Evolutionary conservation across 768 basidiomycete species (phyloP), one percentile per base, ranked within the genome.

Genomic region (Collybia nuda): DNA sequence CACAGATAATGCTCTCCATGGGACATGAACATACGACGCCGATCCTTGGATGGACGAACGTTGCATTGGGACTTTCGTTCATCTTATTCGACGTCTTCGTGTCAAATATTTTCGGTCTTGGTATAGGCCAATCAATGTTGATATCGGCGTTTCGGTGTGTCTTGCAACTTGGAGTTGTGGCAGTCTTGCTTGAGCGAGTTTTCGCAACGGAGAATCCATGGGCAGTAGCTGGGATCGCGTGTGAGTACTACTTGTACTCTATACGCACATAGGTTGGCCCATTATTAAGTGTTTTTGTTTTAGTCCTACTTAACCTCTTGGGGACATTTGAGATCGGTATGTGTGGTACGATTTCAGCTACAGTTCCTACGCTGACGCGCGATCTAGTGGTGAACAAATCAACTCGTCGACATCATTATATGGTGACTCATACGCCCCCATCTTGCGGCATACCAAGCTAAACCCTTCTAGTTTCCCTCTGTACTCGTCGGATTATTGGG

Each of bases 301-400:
- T 49, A 88, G 87, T 81, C 44, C 60, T 92, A 23, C 66, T 93
- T 48, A 92, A 91, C 61, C 57, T 89, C 4, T 69, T 93, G 57
- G 91, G 90, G 5, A 90, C 92, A 0, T 71, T 84, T 42, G 92
- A 93, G 56, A 83, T 82, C 12, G 88, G 88, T 85, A 28, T 26
- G 24, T 26, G 24, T 3, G 7, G 24, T 7, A 7, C 4, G 24
- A 7, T 26, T 4, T 7, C 24, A 26, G 24, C 24, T 7, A 26
- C 7, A 26, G 24, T 26, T 4, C 24, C 24, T 4, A 18, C 5
- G 23, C 18, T 49, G 5, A 42, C 50, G 5, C 32, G 19, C 23
- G 6, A 19, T 17, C 5, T 17, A 89, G 89, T 91, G 11, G 76
- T 86, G 38, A 90, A 93, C 71, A 93, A 90, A 64, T 82, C 87